A percentile compares a stretch with the other conserved stretches of the same genome.
Evolutionary conservation across 2,329 filamentous ascomycete species (phyloP).

Genomic region (Paraphaeosphaeria sporulosa): DNA sequence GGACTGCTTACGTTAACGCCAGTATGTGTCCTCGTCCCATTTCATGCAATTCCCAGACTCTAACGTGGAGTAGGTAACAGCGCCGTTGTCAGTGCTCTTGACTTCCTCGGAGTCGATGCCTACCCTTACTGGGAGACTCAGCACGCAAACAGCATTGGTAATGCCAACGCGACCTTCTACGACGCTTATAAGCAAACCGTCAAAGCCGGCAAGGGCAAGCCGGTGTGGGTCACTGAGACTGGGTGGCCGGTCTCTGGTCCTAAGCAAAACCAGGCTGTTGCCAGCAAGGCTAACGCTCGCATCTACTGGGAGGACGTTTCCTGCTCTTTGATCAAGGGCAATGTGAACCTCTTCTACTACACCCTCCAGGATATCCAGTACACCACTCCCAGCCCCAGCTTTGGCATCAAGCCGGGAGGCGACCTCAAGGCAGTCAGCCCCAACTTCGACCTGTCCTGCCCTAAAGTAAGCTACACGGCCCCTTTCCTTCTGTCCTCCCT

Average conservation of each 20-base stretch:
- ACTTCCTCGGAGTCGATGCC: slow-evolving; percentile 85
- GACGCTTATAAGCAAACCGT: slow-evolving; percentile 69
- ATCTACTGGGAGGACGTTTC: slow-evolving; percentile 82
- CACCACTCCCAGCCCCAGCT: slow-evolving; percentile 69
- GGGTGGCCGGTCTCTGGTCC: slow-evolving; percentile 82
- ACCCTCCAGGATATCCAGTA: slow-evolving; percentile 72
- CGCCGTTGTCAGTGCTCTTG: slow-evolving; percentile 71
- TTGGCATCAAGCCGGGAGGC: slow-evolving; percentile 69
- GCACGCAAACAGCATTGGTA: slow-evolving; percentile 61
- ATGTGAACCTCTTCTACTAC: slow-evolving; percentile 71
- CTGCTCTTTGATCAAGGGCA: slow-evolving; percentile 70
- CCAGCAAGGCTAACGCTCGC: slow-evolving; percentile 73
- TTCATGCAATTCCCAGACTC: no score
- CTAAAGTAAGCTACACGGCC: slow-evolving; percentile 39
- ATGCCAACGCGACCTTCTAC: slow-evolving; percentile 72
- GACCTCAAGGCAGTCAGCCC: slow-evolving; percentile 40
- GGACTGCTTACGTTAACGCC: slow-evolving; percentile 73
- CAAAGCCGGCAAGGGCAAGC: slow-evolving; percentile 68
- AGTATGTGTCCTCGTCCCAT: slow-evolving; percentile 43
- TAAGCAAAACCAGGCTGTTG: slow-evolving; percentile 65
- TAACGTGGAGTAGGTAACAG: slow-evolving; percentile 58
- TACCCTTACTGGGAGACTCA: slow-evolving; percentile 85
- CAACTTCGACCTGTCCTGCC: slow-evolving; percentile 48
- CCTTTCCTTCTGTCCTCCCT: slow-evolving; percentile 24
- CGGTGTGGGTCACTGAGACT: slow-evolving; percentile 87